Conservation (phyloP, 1,139 yeast genomes). For the Blastobotrys persicus region DNA sequence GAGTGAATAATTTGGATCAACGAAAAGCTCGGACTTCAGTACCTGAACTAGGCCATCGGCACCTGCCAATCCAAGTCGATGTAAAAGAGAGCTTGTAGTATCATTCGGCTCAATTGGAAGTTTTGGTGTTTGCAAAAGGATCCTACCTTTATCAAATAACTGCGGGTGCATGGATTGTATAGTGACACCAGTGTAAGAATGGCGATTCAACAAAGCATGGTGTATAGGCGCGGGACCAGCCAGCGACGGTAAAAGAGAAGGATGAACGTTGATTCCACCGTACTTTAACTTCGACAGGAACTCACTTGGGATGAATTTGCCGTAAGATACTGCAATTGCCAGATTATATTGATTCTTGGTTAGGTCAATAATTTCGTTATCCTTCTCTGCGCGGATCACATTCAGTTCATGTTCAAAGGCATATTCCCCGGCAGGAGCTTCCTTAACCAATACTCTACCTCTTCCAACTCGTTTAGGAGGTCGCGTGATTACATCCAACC, state of each 20-base stretch:
- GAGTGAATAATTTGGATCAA: conserved; percentile 13
- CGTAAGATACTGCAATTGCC: conserved; percentile 88
- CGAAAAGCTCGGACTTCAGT: conserved; percentile 41
- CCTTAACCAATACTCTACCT: conserved; percentile 46
- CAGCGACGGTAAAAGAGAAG: conserved; percentile 77
- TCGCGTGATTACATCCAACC: conserved; percentile 64
- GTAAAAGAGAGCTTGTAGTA: conserved; percentile 44
- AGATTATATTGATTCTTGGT: conserved; percentile 47
- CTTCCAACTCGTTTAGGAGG: conserved; percentile 73
- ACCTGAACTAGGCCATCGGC: conserved; percentile 54
- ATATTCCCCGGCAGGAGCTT: conserved; percentile 54
- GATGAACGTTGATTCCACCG: conserved; percentile 90
- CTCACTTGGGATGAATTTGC: conserved; percentile 65
- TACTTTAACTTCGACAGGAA: conserved; percentile 50
- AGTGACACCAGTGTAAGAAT: conserved; percentile 71
- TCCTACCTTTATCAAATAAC: conserved; percentile 75
- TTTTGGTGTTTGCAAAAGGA: conserved; percentile 56
- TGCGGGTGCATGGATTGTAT: conserved; percentile 88
- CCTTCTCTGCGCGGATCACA: conserved; percentile 58
- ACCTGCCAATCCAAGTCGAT: conserved; percentile 56
- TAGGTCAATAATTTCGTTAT: conserved; percentile 48
- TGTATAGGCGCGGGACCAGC: conserved; percentile 94
- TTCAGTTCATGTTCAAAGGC: conserved; percentile 41
- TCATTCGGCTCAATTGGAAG: conserved; percentile 44
- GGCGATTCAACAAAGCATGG: conserved; percentile 65